Percentiles rank a stretch among this genome's conserved stretches.
Evolutionary conservation across 495 filamentous ascomycete species (phyloP).

Genomic region (Penicillium cataractarum): DNA sequence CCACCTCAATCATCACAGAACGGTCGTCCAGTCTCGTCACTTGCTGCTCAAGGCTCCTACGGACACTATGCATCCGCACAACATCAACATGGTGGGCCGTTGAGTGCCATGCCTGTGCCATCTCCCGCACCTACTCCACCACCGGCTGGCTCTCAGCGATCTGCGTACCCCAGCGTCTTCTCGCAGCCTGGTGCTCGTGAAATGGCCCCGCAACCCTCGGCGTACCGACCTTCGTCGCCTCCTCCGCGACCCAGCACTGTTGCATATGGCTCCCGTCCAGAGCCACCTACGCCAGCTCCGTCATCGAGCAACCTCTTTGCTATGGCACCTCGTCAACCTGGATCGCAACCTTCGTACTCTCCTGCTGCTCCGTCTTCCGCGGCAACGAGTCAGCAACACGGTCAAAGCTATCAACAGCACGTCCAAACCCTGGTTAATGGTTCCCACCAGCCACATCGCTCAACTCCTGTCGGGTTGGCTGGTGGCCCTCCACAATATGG

Average conservation of each 20-base stretch:
- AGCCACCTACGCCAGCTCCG: constrained; percentile 38
- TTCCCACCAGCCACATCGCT: constrained; percentile 42
- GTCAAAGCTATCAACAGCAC: constrained; percentile 26
- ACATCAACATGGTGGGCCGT: constrained; percentile 28
- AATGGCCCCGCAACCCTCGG: constrained; percentile 29
- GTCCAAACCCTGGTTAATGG: constrained; percentile 40
- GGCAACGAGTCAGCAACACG: constrained; percentile 47
- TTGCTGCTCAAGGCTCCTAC: constrained; percentile 35
- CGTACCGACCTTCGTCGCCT: constrained; percentile 43
- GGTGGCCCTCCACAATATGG: constrained; percentile 38
- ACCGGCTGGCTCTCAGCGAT: constrained; percentile 39
- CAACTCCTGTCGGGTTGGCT: constrained; percentile 35
- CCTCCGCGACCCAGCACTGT: constrained; percentile 36
- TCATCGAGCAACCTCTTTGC: constrained; percentile 38
- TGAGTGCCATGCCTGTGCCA: constrained; percentile 36
- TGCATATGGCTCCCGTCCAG: constrained; percentile 39
- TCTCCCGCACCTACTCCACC: constrained; percentile 48
- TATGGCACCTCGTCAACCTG: constrained; percentile 36
- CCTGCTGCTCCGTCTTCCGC: constrained; percentile 34
- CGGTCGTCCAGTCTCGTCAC: constrained; percentile 26
- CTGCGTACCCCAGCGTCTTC: constrained; percentile 41
- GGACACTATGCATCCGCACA: constrained; percentile 36
- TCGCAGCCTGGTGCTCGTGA: constrained; percentile 40
- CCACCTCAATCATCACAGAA: constrained; percentile 20
- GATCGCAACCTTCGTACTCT: constrained; percentile 31